These are phyloP conservation scores for Edhazardia aedis DNA, from an alignment of 371 early-diverging fungal species.

Conservation along the genomic window DNA sequence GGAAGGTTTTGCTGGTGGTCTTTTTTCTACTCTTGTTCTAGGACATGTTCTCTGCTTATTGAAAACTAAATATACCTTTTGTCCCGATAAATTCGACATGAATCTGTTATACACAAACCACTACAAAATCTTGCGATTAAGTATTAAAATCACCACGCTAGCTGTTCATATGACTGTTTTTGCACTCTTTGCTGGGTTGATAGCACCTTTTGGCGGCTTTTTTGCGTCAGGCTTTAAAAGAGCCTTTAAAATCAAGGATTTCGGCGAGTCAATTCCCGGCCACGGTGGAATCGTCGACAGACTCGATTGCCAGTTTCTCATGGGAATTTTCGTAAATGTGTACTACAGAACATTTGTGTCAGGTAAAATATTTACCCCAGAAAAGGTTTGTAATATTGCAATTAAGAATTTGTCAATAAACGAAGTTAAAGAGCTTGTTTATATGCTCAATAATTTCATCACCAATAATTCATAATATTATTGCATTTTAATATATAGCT, in stretches of 20 bases:
- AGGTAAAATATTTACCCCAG: too few species aligned
- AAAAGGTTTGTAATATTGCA: too few species aligned
- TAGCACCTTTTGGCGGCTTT: slow-evolving; percentile 96
- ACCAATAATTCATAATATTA: too few species aligned
- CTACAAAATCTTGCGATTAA: background rate
- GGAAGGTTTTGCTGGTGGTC: slow-evolving; percentile 87
- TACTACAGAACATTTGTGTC: slow-evolving; percentile 47
- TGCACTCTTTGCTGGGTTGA: slow-evolving; percentile 72
- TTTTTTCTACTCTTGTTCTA: slow-evolving; percentile 60
- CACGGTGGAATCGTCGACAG: slow-evolving; percentile 86
- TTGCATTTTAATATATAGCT: too few species aligned
- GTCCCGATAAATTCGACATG: slow-evolving; percentile 2
- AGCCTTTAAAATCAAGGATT: slow-evolving; percentile 89
- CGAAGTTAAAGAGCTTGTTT: too few species aligned
- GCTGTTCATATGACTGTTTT: slow-evolving; percentile 66
- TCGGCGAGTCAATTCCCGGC: slow-evolving; percentile 71
- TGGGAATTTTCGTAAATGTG: slow-evolving; percentile 73
- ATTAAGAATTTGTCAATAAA: too few species aligned
- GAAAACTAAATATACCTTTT: slow-evolving; percentile 7
- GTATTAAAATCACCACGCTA: slow-evolving; percentile 53
- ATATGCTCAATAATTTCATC: too few species aligned
- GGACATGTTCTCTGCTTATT: slow-evolving; percentile 54
- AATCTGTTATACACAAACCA: background rate
- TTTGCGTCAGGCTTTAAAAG: slow-evolving; percentile 84
- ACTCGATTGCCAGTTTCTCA: slow-evolving; percentile 83